Base-by-base conservation (phyloP, 1,139 yeast species). In the Hansenula lynferdii region DNA sequence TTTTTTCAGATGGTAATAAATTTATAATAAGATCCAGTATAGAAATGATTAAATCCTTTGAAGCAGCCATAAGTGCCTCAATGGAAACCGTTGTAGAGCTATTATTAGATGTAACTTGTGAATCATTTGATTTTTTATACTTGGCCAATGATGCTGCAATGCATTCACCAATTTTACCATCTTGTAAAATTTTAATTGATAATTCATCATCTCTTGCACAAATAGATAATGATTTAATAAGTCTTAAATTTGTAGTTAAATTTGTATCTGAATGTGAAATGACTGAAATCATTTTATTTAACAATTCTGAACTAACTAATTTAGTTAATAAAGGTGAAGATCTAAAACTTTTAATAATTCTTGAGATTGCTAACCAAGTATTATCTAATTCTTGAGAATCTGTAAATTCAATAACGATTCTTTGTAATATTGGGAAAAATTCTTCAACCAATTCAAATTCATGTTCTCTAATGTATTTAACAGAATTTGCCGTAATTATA, bases 31-130 rank as follows among this genome's bases (percentile, higher is more conserved):
- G 63, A 29, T 74, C 69, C 18, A 87, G 59, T 20, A 83, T 67
- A 19, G 77, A 70, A 1, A 75, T 53, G 24, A 84, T 60, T 27
- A 85, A 57, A 19, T 80, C 85, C 48, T 80, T 81, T 1, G 94
- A 90, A 5, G 80, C 77, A 38, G 82, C 78, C 77, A 87, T 83
- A 31, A 89, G 62, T 0, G 86, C 77, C 51, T 85, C 95, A 31
- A 82, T 70, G 2, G 82, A 66, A 0, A 75, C 55, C 3, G 30
- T 12, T 12, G 14, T 12, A n/a, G n/a, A n/a, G n/a, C n/a, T n/a
- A 24, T n/a, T 12, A 24, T 15, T n/a, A n/a, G n/a, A n/a, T n/a
- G n/a, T n/a, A 12, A 8, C 15, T 12, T 24, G 12, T 24, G 26
- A 24, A 23, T 53, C 54, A 28, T 44, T 53, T 39, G 28, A 17